These are phyloP conservation scores for Dryadomyces quercivorus DNA, from an alignment of 2,329 filamentous ascomycete genomes.

Conservation along the genomic window DNA sequence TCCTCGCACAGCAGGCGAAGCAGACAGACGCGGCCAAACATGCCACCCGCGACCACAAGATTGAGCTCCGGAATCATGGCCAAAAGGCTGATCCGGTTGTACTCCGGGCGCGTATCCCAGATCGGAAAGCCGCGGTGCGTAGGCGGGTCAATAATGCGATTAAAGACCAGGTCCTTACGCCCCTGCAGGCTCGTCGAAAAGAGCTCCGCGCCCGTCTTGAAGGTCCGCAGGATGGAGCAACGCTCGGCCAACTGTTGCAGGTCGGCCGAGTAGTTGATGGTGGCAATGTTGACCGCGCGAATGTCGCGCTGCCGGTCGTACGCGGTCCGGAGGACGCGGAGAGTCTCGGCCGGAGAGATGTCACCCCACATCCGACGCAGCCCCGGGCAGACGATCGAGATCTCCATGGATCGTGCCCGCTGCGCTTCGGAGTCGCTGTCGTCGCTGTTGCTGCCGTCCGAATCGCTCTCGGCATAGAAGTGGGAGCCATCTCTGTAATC, in stretches of 20 bases:
- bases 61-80: slow-evolving; percentile 55
- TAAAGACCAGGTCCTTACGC: slow-evolving; percentile 15
- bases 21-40: slow-evolving; percentile 53
- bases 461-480: neutral
- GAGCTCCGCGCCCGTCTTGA: slow-evolving; percentile 36
- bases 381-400: slow-evolving; percentile 9
- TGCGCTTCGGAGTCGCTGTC: neutral
- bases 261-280: slow-evolving; percentile 1
- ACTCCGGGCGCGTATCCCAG: slow-evolving; percentile 20
- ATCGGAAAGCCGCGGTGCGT: slow-evolving; percentile 13
- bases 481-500: neutral
- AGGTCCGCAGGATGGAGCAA: slow-evolving; percentile 31
- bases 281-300: neutral
- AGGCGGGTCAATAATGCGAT: slow-evolving; percentile 20
- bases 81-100: slow-evolving; percentile 46
- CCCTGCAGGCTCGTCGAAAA: slow-evolving; percentile 19
- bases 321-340: neutral
- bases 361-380: slow-evolving; percentile 3
- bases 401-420: too few species aligned
- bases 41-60: slow-evolving; percentile 54
- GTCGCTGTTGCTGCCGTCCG: neutral
- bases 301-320: neutral
- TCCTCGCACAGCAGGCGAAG: slow-evolving; percentile 41
- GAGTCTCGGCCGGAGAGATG: neutral
- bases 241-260: slow-evolving; percentile 10